phyloP scores from a whole-genome alignment of 176 grass and related monocot genomes.

The Oryza glaberrima region DNA sequence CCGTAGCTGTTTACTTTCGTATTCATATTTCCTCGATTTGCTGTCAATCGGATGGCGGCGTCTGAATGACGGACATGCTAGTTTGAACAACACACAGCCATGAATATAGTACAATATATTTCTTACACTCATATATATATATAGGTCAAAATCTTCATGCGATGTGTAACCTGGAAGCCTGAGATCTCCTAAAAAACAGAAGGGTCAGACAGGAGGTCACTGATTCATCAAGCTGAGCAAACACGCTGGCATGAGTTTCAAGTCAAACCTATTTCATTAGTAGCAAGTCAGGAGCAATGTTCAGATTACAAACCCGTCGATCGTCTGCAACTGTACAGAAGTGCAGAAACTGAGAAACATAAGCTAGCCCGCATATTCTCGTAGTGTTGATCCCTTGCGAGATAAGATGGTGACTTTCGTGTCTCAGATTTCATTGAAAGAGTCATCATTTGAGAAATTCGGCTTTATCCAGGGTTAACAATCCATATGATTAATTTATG shows the following conservation, averaged over 20 bases:
- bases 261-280: neutral
- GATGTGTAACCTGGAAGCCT: neutral
- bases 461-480: neutral
- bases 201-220: neutral
- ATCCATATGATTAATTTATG: neutral
- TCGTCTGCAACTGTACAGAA: neutral
- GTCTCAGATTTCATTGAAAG: neutral
- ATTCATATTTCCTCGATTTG: neutral
- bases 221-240: slow-evolving; percentile 5
- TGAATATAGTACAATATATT: neutral
- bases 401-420: slow-evolving; percentile 42
- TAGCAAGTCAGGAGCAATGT: neutral
- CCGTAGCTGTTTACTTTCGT: neutral
- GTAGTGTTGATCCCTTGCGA: neutral
- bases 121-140: neutral
- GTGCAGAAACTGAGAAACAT: neutral
- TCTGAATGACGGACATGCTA: slow-evolving; percentile 5
- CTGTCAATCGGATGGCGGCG: neutral
- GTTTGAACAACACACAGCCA: slow-evolving; percentile 4
- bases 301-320: neutral
- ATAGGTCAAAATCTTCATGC: slow-evolving; percentile 1
- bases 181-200: neutral
- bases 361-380: neutral
- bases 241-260: neutral
- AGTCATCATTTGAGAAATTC: slow-evolving; percentile 14